Evolutionary conservation across 2,329 filamentous ascomycete genomes (phyloP).

Genomic region (Moelleriella libera): DNA sequence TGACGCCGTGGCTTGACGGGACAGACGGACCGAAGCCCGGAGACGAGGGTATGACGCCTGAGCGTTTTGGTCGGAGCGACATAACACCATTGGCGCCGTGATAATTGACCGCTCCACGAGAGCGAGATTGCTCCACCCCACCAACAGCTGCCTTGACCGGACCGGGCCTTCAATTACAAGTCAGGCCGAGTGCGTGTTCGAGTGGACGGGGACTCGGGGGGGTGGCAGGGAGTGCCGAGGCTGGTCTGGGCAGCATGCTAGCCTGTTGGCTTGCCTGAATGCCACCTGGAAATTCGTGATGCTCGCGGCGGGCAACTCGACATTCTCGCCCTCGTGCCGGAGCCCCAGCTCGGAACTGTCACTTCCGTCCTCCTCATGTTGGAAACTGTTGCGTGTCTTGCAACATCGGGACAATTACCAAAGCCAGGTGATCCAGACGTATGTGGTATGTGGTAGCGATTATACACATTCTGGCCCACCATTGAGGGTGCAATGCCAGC

Average conservation of each 20-base stretch:
- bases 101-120: background rate
- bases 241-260: too few relatives aligned
- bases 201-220: too few relatives aligned
- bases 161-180: background rate
- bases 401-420: background rate
- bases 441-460: background rate
- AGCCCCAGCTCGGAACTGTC: too few relatives aligned
- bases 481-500: background rate
- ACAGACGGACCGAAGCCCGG: slow-evolving; percentile 1
- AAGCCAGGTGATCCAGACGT: background rate
- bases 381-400: background rate
- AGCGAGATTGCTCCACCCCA: background rate
- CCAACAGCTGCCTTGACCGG: background rate
- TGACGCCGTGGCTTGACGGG: background rate
- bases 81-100: background rate
- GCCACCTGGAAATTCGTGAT: too few relatives aligned
- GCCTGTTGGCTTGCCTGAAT: too few relatives aligned
- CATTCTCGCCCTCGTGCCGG: too few relatives aligned
- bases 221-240: too few relatives aligned
- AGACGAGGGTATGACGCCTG: slow-evolving; percentile 2
- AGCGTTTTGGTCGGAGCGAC: background rate
- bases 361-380: too few relatives aligned
- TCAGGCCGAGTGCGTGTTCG: background rate
- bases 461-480: background rate
- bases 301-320: too few relatives aligned